Percentiles rank a stretch among this genome's conserved stretches.
Conservation (phyloP, 2,329 filamentous ascomycete genomes). For the Stagonosporopsis rhizophila region DNA sequence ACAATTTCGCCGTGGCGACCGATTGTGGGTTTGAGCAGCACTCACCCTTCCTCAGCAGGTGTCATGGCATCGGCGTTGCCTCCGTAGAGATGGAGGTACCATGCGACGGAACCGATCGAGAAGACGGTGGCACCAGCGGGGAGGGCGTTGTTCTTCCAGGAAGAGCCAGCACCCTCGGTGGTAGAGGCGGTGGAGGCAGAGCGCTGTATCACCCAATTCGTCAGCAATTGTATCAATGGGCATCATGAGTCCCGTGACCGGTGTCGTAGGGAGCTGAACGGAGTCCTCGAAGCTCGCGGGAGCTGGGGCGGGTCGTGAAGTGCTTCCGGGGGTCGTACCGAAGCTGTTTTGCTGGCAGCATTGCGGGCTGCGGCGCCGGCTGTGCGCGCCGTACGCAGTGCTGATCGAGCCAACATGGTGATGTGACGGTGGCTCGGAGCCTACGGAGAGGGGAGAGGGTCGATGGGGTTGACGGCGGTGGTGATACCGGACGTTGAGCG, state of each 20-base stretch:
- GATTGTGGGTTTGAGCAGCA: conserved; percentile 43
- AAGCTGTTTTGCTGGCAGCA: conserved; percentile 55
- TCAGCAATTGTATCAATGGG: conserved; percentile 43
- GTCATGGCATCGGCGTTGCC: conserved; percentile 87
- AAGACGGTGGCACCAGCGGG: conserved; percentile 85
- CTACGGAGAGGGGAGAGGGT: conserved; percentile 41
- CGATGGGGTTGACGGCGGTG: conserved; percentile 47
- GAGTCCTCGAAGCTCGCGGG: conserved; percentile 35
- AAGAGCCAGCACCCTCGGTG: conserved; percentile 74
- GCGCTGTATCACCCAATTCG: conserved; percentile 53
- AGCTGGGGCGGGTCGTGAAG: conserved; percentile 31
- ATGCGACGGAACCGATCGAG: conserved; percentile 87
- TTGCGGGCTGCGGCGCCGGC: conserved; percentile 81
- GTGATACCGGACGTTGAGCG: conserved; percentile 31
- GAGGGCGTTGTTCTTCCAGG: conserved; percentile 84
- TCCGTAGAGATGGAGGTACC: conserved; percentile 98
- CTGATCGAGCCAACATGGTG: conserved; percentile 93
- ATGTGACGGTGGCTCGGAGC: conserved; percentile 49
- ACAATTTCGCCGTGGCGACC: conserved; percentile 34
- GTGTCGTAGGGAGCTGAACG: conserved; percentile 26
- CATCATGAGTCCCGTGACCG: conserved; percentile 22
- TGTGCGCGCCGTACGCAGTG: conserved; percentile 86
- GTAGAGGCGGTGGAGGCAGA: conserved; percentile 73
- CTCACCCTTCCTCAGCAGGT: conserved; percentile 97
- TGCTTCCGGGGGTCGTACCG: conserved; percentile 52